Base-by-base conservation (phyloP, 148 eudicot genomes). In the Tetragonia tetragonoides region DNA sequence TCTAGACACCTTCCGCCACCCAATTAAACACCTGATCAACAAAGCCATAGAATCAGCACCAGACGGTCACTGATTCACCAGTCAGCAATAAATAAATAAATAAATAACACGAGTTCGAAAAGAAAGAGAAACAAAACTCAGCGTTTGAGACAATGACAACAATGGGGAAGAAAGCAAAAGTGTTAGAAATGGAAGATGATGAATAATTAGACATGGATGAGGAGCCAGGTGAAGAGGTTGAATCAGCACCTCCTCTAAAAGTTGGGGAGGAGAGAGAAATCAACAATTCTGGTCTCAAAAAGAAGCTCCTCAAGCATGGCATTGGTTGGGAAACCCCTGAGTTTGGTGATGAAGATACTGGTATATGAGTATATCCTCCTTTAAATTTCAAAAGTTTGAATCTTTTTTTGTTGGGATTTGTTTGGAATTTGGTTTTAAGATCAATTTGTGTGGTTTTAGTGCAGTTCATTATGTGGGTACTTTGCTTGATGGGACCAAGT, bases 181-280 rank as follows among this genome's bases (percentile, higher is more conserved):
- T 83, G 4, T 79, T 84, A 14, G 75, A 78, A 66, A 73, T 85
- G 28, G 83, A 46, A 5, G 84, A 83, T 57, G 84, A 78, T 23
- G 87, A 79, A 54, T 88, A 86, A 0, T 72, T 68, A 2, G 88
- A 84, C 4, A 84, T 83, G 65, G 91, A 88, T 21, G 91, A 88
- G 78, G 93, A 90, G 77, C 82, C 86, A 10, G 94, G 91, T 37
- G 90, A 90, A 72, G 91, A 79, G 7, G 87, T 88, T 64, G 91
- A 90, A 75, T 90, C 94, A 4, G 90, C 90, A 3, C 94, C 91
- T 4, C 94, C 91, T 42, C 75, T 88, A 56, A 79, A 81, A 74
- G 85, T 90, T 46, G 94, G 90, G 7, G 87, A 90, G 39, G 90
- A 90, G 84, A 84, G 91, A 81, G 78, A 84, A 75, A 84, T 88